Evolutionary conservation across 208 protist genomes (phyloP).

Genomic region (Leishmania major): DNA sequence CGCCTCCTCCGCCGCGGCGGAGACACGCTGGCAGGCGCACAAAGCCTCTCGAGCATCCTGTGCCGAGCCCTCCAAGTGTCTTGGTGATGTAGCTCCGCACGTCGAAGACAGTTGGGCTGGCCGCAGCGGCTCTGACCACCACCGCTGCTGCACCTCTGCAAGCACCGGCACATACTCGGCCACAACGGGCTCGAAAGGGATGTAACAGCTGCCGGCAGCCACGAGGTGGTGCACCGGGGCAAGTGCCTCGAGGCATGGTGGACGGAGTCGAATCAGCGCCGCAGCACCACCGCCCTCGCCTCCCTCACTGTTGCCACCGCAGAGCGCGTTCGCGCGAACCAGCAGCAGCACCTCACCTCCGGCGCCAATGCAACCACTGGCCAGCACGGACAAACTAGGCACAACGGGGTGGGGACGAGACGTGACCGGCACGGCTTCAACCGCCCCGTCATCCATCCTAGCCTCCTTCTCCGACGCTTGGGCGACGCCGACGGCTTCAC

Average conservation of each 20-base stretch:
- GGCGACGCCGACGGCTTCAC: background rate
- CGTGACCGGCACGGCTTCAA: background rate
- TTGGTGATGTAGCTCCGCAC: background rate
- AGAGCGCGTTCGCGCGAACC: conserved; percentile 7
- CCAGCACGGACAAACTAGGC: conserved; percentile 8
- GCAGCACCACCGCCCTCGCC: background rate
- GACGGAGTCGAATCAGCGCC: conserved; percentile 25
- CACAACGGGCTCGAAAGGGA: conserved; percentile 33
- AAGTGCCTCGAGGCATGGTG: conserved; percentile 45
- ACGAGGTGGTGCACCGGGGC: conserved; percentile 39
- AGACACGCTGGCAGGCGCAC: conserved; percentile 10
- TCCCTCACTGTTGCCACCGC: background rate
- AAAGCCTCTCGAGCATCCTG: conserved; percentile 8
- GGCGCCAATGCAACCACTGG: conserved; percentile 29
- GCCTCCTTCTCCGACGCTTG: background rate
- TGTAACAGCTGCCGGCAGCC: conserved; percentile 29
- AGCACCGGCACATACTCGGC: conserved; percentile 30
- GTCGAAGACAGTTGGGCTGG: background rate
- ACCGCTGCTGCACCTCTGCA: conserved; percentile 16
- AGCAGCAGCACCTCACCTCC: conserved; percentile 39
- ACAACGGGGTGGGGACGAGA: background rate
- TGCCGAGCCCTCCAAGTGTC: background rate
- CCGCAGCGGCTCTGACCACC: conserved; percentile 1
- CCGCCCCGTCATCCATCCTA: background rate
- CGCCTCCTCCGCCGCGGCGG: background rate